Evolutionary conservation across 148 eudicot species (phyloP).

Genomic region (Chenopodium quinoa): DNA sequence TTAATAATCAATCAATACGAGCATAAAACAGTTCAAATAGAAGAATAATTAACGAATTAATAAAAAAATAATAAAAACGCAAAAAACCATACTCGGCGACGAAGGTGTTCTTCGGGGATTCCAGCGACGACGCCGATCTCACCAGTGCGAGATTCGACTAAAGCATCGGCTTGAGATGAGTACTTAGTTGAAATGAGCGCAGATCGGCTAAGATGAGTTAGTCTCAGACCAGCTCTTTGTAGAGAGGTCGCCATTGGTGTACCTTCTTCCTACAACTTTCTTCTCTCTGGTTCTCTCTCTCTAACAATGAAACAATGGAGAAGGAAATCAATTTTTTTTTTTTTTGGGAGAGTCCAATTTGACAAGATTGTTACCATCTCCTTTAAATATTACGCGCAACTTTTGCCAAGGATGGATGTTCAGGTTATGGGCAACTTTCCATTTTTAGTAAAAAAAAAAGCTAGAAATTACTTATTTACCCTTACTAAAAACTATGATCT

Average conservation of each 20-base stretch:
- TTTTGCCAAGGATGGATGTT: too few species aligned
- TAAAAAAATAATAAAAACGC: not conserved
- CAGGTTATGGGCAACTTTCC: too few species aligned
- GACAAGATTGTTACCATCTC: too few species aligned
- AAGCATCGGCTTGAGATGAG: constrained; percentile 56
- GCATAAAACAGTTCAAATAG: not conserved
- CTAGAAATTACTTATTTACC: too few species aligned
- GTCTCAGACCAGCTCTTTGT: constrained; percentile 46
- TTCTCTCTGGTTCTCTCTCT: not conserved
- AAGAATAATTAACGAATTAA: not conserved
- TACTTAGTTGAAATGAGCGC: constrained; percentile 33
- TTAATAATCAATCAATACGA: not conserved
- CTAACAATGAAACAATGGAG: too few species aligned
- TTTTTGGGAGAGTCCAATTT: too few species aligned
- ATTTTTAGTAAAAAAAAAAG: too few species aligned
- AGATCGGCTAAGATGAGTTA: constrained; percentile 40
- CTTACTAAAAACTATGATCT: too few species aligned
- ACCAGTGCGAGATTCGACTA: constrained; percentile 57
- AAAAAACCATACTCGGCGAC: constrained; percentile 43
- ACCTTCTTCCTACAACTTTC: not conserved
- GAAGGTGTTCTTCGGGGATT: constrained; percentile 71
- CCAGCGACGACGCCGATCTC: constrained; percentile 80
- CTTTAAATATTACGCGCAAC: too few species aligned
- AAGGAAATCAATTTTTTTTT: too few species aligned
- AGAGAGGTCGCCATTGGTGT: constrained; percentile 62